phyloP scores from a whole-genome alignment of 352 stramenopile genomes.

The Pythium diclinum region DNA sequence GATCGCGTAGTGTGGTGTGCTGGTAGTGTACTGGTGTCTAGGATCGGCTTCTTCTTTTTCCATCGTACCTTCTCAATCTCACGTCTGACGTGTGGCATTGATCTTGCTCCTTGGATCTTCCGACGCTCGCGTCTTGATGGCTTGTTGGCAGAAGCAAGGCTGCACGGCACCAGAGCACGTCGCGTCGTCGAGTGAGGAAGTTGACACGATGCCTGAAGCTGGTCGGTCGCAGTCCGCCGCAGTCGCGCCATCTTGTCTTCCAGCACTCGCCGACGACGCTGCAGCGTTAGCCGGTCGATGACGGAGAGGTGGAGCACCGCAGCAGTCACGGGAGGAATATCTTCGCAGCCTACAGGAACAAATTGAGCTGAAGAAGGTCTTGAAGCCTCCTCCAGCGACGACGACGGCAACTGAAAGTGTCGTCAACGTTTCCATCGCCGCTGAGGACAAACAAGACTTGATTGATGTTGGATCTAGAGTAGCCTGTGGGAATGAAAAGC shows the following conservation, averaged over 20 bases:
- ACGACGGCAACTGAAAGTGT: not conserved
- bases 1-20: not conserved
- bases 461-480: not conserved
- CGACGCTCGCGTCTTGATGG: not conserved
- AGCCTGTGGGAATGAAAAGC: not conserved
- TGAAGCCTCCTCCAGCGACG: not conserved
- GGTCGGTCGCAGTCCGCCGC: not conserved
- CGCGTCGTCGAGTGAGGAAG: not conserved
- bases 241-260: not conserved
- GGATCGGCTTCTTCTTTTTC: not conserved
- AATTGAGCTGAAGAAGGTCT: constrained; percentile 45
- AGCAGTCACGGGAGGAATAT: constrained; percentile 39
- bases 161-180: constrained; percentile 27
- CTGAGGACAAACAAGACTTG: not conserved
- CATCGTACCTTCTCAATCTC: too few species aligned
- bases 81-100: too few species aligned
- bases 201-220: not conserved
- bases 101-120: too few species aligned
- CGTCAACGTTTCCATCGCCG: not conserved
- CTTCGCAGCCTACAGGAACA: constrained; percentile 41
- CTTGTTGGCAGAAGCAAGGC: not conserved
- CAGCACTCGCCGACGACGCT: not conserved
- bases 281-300: not conserved
- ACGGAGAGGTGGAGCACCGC: constrained; percentile 9
- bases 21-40: not conserved